A percentile compares a stretch with the other conserved stretches of the same genome.
These are phyloP conservation scores for Paragyromitra xinjiangensis DNA, from an alignment of 495 filamentous ascomycete species.

Conservation along the genomic window DNA sequence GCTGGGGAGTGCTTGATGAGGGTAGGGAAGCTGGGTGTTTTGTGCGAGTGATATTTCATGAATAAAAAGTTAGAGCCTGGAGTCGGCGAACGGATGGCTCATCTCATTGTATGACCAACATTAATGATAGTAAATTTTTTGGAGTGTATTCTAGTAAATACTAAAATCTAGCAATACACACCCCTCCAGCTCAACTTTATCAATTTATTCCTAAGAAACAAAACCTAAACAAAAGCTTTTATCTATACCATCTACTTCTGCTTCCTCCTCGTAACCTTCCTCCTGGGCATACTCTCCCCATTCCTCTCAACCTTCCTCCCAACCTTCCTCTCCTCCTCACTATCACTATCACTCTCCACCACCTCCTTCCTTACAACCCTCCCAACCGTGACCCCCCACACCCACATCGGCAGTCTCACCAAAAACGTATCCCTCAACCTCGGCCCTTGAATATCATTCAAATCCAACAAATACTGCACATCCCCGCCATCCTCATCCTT, in stretches of 20 bases:
- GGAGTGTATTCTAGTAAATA: too few species aligned
- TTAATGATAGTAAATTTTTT: too few species aligned
- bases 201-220: not conserved
- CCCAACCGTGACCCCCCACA: slow-evolving; percentile 68
- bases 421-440: slow-evolving; percentile 75
- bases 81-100: too few species aligned
- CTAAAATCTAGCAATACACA: too few species aligned
- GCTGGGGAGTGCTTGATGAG: too few species aligned
- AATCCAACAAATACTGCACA: slow-evolving; percentile 84
- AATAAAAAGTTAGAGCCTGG: not conserved
- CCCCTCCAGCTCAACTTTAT: too few species aligned
- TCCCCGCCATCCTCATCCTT: slow-evolving; percentile 83
- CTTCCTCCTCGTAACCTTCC: slow-evolving; percentile 41
- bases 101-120: too few species aligned
- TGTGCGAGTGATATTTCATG: not conserved
- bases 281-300: slow-evolving; percentile 53
- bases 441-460: slow-evolving; percentile 72
- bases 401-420: slow-evolving; percentile 72
- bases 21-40: too few species aligned
- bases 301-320: slow-evolving; percentile 53
- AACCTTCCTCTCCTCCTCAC: slow-evolving; percentile 54
- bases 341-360: slow-evolving; percentile 58
- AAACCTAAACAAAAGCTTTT: slow-evolving; percentile 38
- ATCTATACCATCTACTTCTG: slow-evolving; percentile 48
- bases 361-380: slow-evolving; percentile 61